Evolutionary conservation across 306 rosid species (phyloP), one percentile per base, ranked within the genome.

Genomic region (Nissolia schottii): DNA sequence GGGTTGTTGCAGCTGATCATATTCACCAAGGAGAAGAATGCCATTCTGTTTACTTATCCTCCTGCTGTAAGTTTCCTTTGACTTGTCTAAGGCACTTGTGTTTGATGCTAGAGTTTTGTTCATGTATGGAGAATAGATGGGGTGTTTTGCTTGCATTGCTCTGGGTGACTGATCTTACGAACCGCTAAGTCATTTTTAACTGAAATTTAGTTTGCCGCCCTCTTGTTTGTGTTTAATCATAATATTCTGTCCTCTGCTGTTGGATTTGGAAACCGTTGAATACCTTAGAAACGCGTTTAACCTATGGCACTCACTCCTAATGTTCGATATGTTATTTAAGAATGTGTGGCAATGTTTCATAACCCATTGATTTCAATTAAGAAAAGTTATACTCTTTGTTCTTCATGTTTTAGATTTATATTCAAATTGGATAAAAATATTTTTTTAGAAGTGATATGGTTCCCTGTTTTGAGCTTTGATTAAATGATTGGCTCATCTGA

Each of bases 21-120:
- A 37, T 91, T 77, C 83, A 81, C 86, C 2, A 94, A 91, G 90
- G 96, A 95, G 96, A 95, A 95, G 82, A 84, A 88, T 59, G 96
- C 96, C 59, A 89, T 95, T 67, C 85, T 95, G 78, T 91, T 89
- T 45, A 95, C 97, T 15, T 84, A 91, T 82, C 93, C 97, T 79
- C 96, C 89, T 6, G 79, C 68, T 50, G 99, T 95, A 74, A 74
- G 91, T 62, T 77, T 74, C 62, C 75, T 24, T n/a, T 11, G 15
- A 66, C 69, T 59, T 38, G 15, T 32, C 55, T 25, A 16, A 48
- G 5, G 25, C 60, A 51, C 22, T 40, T 54, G 8, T 20, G n/a
- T 70, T 50, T 67, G 20, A 27, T 35, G 41, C 56, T 64, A 5
- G 18, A 28, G 23, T 58, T 73, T 25, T 56, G 1, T 51, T 41